Base-by-base conservation (phyloP, 2,329 filamentous ascomycete genomes). In the Pyrenophora teres region DNA sequence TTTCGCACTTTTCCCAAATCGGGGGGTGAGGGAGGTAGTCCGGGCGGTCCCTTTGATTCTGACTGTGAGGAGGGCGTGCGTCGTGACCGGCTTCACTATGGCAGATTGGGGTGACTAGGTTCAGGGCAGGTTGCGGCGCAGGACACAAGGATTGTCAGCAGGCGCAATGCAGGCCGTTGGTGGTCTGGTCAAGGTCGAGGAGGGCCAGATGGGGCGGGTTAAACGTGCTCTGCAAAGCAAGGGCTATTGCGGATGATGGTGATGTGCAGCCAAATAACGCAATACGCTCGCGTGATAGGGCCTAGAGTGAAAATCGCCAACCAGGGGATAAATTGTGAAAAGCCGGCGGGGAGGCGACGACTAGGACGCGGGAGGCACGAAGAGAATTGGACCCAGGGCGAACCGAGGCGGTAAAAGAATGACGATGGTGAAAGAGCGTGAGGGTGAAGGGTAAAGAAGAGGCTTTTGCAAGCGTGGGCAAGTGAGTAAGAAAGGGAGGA, bases 191-290 rank as follows among this genome's bases (percentile, higher is more conserved):
- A 62, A 57, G 40, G 62, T 59, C 46, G 30, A 42, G 46, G 37
- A 45, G 54, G 50, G 57, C 56, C 62, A 62, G 60, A 64, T 54
- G 54, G 50, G 58, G 54, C 48, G 61, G 46, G 61, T 67, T 62
- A 71, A 69, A 21, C 67, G 58, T 64, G 62, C 55, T 56, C 41
- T 33, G 32, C 44, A 21, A 70, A 56, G 69, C 69, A 72, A 69
- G 68, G 68, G 54, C 46, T 36, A 50, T 27, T 41, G 54, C 36
- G 62, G 65, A 59, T 9, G 67, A 55, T 64, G 67, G 66, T 61
- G 55, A 57, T 55, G 41, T 62, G 54, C 50, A 54, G 57, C 57
- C 60, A 62, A 55, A 60, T 61, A 55, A 54, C 59, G 58, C 59
- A 62, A 59, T 47, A 60, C 56, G 46, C 19, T 32, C 55, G 48